Conservation (phyloP, 2,329 filamentous ascomycete species). For the Ophiostoma triangulosporum region DNA sequence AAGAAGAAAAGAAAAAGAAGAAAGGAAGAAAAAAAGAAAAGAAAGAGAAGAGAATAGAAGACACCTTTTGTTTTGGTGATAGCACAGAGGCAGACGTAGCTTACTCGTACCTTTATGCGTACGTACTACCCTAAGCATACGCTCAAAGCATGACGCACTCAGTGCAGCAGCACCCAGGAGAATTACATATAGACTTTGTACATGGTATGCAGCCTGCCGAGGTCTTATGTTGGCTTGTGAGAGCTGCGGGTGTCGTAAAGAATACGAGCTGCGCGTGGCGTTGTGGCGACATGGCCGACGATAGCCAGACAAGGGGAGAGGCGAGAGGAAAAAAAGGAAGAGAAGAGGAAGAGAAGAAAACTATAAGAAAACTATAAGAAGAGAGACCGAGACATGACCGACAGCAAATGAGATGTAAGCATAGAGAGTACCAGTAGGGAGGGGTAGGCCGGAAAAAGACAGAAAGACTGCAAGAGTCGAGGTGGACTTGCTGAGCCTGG, state of each 20-base stretch:
- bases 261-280: no score
- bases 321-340: neutral
- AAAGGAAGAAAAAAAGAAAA: neutral
- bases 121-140: neutral
- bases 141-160: neutral
- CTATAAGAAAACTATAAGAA: neutral
- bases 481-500: neutral
- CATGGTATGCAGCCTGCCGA: neutral
- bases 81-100: neutral
- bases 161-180: neutral
- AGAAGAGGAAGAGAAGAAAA: neutral
- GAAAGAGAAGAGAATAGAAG: neutral
- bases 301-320: no score
- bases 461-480: neutral
- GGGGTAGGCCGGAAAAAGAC: neutral
- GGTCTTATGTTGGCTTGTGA: neutral
- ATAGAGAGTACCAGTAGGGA: neutral
- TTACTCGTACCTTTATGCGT: neutral
- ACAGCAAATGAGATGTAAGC: neutral
- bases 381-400: neutral
- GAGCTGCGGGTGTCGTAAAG: neutral
- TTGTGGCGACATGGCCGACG: no score
- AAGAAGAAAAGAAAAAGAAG: neutral
- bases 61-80: constrained; percentile 6
- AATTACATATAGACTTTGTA: no score